Conservation (phyloP, 768 basidiomycete genomes). For the Boletales sp. region DNA sequence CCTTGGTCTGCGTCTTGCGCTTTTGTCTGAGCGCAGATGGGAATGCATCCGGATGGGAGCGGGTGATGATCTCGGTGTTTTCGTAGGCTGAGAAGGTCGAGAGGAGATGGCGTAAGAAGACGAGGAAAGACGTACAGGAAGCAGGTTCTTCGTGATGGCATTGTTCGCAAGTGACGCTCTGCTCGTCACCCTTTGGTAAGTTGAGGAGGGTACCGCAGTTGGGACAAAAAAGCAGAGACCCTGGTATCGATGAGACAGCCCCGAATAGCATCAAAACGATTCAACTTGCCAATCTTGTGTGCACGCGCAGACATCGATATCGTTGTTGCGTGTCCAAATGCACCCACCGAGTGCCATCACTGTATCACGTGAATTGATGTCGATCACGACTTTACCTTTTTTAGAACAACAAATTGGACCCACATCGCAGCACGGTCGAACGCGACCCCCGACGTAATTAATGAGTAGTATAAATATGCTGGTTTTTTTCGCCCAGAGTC, state of each 20-base stretch:
- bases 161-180: slow-evolving; percentile 80
- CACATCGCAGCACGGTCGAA: slow-evolving; percentile 5
- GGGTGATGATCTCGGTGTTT: slow-evolving; percentile 83
- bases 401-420: slow-evolving; percentile 20
- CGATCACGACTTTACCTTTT: slow-evolving; percentile 12
- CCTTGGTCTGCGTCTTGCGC: slow-evolving; percentile 84
- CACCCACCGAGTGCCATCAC: slow-evolving; percentile 9
- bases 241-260: slow-evolving; percentile 35
- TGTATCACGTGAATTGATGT: slow-evolving; percentile 15
- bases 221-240: slow-evolving; percentile 93
- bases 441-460: neutral
- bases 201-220: slow-evolving; percentile 87
- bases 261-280: neutral
- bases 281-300: slow-evolving; percentile 45
- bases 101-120: neutral
- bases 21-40: slow-evolving; percentile 86
- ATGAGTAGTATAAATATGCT: slow-evolving; percentile 18
- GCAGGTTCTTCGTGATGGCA: slow-evolving; percentile 87
- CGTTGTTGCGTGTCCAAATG: slow-evolving; percentile 1
- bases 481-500: neutral
- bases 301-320: slow-evolving; percentile 28
- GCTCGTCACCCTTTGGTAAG: slow-evolving; percentile 71
- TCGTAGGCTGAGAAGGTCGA: slow-evolving; percentile 68
- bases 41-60: slow-evolving; percentile 91
- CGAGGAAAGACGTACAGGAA: slow-evolving; percentile 59